These are phyloP conservation scores for Trichoderma sp. DNA, from an alignment of 2,329 filamentous ascomycete species.

Conservation along the genomic window DNA sequence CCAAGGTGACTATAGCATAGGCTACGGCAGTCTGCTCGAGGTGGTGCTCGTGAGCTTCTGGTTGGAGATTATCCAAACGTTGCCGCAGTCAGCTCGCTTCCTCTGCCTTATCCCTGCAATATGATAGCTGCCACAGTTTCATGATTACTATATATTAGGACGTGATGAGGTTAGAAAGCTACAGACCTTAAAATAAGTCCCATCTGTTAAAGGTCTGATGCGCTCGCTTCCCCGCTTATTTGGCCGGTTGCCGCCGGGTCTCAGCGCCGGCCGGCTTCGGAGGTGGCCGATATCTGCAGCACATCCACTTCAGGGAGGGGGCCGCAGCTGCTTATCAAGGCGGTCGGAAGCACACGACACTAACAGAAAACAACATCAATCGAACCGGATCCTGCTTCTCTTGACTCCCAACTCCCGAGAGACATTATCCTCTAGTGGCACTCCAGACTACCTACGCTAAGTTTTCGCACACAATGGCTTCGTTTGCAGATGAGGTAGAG, in stretches of 20 bases:
- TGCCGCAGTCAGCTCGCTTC: not conserved
- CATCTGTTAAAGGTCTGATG: not conserved
- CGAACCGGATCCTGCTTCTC: not conserved
- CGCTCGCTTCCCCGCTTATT: conserved; percentile 1
- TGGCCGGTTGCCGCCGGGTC: conserved; percentile 14
- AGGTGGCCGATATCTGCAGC: conserved; percentile 28
- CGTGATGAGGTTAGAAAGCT: not conserved
- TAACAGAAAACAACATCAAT: not conserved
- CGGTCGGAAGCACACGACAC: not conserved
- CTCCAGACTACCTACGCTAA: not conserved
- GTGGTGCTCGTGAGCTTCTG: not conserved
- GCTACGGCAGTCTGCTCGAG: not conserved
- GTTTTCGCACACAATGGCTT: conserved; percentile 30
- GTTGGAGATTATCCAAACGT: not conserved
- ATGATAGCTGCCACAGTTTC: not conserved
- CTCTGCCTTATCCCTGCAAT: not conserved
- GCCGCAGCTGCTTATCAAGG: conserved; percentile 1
- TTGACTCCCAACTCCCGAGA: not conserved
- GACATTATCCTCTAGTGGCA: not conserved
- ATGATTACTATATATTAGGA: not conserved
- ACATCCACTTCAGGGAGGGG: conserved; percentile 22
- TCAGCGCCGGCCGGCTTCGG: conserved; percentile 29
- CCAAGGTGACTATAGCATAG: not conserved
- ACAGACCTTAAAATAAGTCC: not conserved
- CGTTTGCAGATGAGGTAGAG: conserved; percentile 44